Conservation (phyloP, 495 filamentous ascomycete species). For the Neurospora sp. region DNA sequence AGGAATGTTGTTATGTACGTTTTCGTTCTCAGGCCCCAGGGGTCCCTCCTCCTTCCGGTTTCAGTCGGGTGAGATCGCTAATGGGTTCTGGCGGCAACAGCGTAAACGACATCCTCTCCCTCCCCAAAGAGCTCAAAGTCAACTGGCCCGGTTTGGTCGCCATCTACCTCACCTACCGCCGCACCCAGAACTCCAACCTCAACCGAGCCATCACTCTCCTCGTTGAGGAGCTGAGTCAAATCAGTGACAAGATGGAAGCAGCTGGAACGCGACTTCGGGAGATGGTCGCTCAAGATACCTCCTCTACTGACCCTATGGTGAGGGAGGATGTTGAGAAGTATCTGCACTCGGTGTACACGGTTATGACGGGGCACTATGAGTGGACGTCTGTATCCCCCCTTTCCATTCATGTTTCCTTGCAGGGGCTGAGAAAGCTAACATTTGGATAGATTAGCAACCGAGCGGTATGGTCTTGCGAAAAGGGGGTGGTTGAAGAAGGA, state of each 20-base stretch:
- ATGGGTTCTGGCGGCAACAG: background rate
- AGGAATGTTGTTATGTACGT: conserved; percentile 5
- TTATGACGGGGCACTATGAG: conserved; percentile 8
- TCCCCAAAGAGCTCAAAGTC: conserved; percentile 24
- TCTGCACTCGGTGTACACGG: background rate
- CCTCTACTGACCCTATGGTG: background rate
- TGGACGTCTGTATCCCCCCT: conserved; percentile 1
- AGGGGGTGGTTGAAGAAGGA: conserved; percentile 1
- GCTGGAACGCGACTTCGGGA: background rate
- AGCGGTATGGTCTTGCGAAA: conserved; percentile 6
- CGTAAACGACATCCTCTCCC: conserved; percentile 23
- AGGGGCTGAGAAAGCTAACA: background rate
- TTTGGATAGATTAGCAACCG: background rate
- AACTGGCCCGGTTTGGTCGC: conserved; percentile 7
- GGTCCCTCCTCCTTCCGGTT: no score
- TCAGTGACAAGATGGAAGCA: background rate
- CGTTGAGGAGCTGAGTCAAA: background rate
- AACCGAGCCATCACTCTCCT: background rate
- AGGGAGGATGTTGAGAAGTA: background rate
- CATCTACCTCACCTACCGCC: conserved; percentile 1
- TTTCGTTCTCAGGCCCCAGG: no score
- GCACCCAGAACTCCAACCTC: no score
- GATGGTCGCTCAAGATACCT: background rate
- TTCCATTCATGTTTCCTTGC: background rate
- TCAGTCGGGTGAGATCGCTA: no score